Evolutionary conservation across 2,329 filamentous ascomycete species (phyloP).

Genomic region (Aureobasidium sp.): DNA sequence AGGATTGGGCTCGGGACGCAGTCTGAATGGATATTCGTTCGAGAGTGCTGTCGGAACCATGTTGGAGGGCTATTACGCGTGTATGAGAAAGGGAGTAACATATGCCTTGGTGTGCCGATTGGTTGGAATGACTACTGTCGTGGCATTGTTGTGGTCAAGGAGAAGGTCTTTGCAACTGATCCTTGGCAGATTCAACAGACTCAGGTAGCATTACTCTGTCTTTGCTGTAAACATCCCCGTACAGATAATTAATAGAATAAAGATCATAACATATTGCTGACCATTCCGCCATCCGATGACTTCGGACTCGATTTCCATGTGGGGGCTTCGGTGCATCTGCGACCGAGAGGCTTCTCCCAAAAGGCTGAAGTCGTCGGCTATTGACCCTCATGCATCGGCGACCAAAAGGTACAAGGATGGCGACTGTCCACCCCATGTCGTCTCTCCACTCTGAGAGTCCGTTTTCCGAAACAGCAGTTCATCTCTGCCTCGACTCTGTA

Average conservation of each 20-base stretch:
- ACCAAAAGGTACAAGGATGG: neutral
- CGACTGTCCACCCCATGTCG: neutral
- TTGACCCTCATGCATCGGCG: slow-evolving; percentile 1
- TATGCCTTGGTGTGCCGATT: slow-evolving; percentile 35
- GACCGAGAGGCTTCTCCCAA: neutral
- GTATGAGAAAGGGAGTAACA: slow-evolving; percentile 42
- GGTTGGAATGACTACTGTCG: slow-evolving; percentile 18
- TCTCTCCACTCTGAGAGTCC: neutral
- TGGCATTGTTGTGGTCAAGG: slow-evolving; percentile 14
- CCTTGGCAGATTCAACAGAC: neutral
- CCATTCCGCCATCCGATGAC: neutral
- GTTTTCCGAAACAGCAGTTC: neutral
- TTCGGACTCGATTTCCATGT: neutral
- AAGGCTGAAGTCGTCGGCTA: neutral
- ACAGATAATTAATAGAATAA: neutral
- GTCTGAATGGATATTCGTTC: slow-evolving; percentile 24
- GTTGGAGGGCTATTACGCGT: slow-evolving; percentile 48
- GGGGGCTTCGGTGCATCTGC: neutral
- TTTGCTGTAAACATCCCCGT: neutral
- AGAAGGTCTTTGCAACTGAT: neutral
- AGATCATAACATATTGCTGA: neutral
- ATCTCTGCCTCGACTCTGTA: neutral
- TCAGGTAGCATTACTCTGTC: neutral
- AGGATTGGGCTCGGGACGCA: slow-evolving; percentile 14
- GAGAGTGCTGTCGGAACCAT: slow-evolving; percentile 41